Evolutionary conservation across 2,329 filamentous ascomycete genomes (phyloP).

Genomic region (Calonectria ilicicola): DNA sequence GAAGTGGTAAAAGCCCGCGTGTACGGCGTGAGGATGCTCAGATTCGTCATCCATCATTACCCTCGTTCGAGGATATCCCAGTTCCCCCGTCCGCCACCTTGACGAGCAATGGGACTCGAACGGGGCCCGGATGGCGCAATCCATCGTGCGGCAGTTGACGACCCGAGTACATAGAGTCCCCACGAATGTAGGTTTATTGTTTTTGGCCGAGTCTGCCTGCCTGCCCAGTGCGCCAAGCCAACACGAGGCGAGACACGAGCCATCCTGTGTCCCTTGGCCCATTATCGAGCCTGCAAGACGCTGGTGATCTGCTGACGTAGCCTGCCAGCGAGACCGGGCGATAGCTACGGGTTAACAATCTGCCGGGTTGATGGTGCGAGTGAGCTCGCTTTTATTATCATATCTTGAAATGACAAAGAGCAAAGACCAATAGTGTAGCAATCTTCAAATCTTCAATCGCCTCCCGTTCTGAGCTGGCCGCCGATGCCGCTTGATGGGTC

Average conservation of each 20-base stretch:
- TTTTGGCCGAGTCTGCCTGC: constrained; percentile 1
- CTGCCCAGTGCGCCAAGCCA: constrained; percentile 1
- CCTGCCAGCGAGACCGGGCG: neutral
- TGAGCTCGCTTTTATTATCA: neutral
- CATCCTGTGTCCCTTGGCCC: neutral
- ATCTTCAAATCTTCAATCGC: neutral
- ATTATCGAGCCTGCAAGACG: neutral
- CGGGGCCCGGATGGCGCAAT: constrained; percentile 3
- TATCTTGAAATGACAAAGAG: neutral
- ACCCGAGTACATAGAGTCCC: neutral
- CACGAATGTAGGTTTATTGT: neutral
- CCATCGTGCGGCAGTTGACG: constrained; percentile 3
- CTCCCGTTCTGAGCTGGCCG: constrained; percentile 8
- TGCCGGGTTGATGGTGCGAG: neutral
- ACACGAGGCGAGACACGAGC: neutral
- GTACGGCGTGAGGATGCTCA: neutral
- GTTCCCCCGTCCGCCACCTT: neutral
- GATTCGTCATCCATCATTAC: neutral
- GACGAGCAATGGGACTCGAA: neutral
- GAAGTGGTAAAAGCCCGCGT: neutral
- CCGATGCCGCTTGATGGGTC: constrained; percentile 15
- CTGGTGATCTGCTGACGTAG: neutral
- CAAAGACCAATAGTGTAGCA: neutral
- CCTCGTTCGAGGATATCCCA: neutral
- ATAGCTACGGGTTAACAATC: neutral